A percentile compares a stretch with the other conserved stretches of the same genome.
Evolutionary conservation across 1,284 basidiomycete genomes (phyloP).

Genomic region (Stereum hirsutum): DNA sequence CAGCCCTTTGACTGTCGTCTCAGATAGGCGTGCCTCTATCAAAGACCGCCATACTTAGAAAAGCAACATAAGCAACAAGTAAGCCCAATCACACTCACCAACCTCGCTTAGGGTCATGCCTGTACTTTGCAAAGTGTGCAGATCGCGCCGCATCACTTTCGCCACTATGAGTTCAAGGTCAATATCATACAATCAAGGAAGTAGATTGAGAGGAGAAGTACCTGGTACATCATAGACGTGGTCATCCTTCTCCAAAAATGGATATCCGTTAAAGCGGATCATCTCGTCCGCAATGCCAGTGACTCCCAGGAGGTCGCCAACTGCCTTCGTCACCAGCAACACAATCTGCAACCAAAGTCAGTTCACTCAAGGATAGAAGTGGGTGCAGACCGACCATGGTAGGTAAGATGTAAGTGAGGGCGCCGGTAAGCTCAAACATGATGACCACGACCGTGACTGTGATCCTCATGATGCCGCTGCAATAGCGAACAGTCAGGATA

Average conservation of each 20-base stretch:
- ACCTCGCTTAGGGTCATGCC: constrained; percentile 76
- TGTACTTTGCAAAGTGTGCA: constrained; percentile 64
- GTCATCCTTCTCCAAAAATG: constrained; percentile 92
- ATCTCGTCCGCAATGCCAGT: constrained; percentile 96
- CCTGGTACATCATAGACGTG: constrained; percentile 87
- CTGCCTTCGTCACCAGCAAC: constrained; percentile 91
- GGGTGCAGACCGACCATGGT: constrained; percentile 70
- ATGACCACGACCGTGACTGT: constrained; percentile 98
- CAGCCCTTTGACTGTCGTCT: constrained; percentile 82
- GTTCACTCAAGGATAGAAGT: constrained; percentile 4
- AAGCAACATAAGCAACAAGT: constrained; percentile 1
- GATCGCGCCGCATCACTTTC: constrained; percentile 79
- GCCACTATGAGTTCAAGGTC: constrained; percentile 48
- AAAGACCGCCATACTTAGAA: background rate
- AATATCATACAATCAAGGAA: constrained; percentile 3
- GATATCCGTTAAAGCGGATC: constrained; percentile 96
- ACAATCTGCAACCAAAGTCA: constrained; percentile 60
- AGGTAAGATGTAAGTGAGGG: constrained; percentile 94
- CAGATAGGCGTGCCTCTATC: constrained; percentile 62
- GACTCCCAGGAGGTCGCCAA: constrained; percentile 91
- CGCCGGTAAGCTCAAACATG: constrained; percentile 99
- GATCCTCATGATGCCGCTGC: constrained; percentile 90
- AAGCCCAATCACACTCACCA: constrained; percentile 56
- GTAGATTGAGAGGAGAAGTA: constrained; percentile 24
- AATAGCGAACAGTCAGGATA: constrained; percentile 1